Evolutionary conservation across 2,329 filamentous ascomycete genomes (phyloP), one percentile per base, ranked within the genome.

Genomic region (Aspergillus ochraceoroseus): DNA sequence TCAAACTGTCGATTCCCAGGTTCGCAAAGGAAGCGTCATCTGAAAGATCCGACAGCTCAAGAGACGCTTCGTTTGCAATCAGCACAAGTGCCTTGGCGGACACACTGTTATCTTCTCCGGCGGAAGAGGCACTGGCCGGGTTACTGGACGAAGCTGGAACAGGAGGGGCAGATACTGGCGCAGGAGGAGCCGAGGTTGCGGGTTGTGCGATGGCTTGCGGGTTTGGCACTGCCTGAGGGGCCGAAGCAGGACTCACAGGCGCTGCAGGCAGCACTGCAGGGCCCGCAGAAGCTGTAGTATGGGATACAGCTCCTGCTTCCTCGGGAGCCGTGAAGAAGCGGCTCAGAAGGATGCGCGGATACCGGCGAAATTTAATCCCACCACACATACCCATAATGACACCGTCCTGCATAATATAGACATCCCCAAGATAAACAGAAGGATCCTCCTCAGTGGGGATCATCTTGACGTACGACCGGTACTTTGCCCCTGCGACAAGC

Each of bases 381-480:
- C 49, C 56, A 2, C 65, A 51, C 35, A 61, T 44, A 1, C 59
- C 67, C 0, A 69, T 43, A 18, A 69, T 55, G 1, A 30, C 42
- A 5, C 51, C 49, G 4, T 61, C 56, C 8, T 65, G 61, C 2
- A 68, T 36, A 12, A 68, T 51, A 35, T 65, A 67, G 1, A 69
- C 59, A 45, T 71, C 68, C 9, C 68, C 68, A 0, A 54, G 26
- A 38, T 55, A 68, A 8, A 63, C 41, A 4, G 51, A 55, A 2
- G 52, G 38, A 9, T 66, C 58, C 0, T 61, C 55, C 2, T 38
- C 45, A 2, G 53, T 52, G 0, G 56, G 56, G 5, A 51, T 46
- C 61, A 62, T 62, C 31, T 53, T 45, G 11, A 63, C 58, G 36
- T 66, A 62, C 12, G 51, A 53, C 8, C 44, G 38, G 40, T 67